Conservation (phyloP, 805 yeast species). For the Lachancea waltii region DNA sequence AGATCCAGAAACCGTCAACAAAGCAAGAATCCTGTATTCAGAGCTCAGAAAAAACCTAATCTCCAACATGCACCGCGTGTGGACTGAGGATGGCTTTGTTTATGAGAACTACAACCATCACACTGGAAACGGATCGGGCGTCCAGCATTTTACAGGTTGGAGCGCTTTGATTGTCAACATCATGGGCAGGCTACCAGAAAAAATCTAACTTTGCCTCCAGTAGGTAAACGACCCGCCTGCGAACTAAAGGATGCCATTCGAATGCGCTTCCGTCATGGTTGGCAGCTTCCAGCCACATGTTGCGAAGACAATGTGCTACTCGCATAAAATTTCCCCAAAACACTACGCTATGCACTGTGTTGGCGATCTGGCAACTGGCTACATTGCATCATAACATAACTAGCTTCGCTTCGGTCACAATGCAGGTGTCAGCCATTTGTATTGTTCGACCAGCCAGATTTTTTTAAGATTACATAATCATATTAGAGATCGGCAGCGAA, state of each 20-base stretch:
- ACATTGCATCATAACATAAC: too few species aligned
- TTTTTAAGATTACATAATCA: neutral
- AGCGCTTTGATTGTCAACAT: conserved; percentile 73
- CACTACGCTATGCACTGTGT: too few species aligned
- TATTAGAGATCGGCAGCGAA: neutral
- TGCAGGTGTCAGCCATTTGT: too few species aligned
- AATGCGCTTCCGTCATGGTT: too few species aligned
- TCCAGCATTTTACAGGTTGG: conserved; percentile 93
- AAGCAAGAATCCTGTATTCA: conserved; percentile 46
- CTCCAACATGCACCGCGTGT: conserved; percentile 57
- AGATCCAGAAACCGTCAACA: conserved; percentile 18
- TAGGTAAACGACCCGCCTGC: neutral
- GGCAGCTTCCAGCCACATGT: too few species aligned
- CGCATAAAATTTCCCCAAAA: too few species aligned
- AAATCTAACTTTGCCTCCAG: neutral
- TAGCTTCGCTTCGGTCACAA: too few species aligned
- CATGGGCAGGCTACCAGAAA: conserved; percentile 39
- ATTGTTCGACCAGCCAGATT: neutral
- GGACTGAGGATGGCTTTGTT: conserved; percentile 70
- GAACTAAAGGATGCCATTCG: too few species aligned
- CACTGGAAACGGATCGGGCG: conserved; percentile 72
- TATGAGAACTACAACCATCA: conserved; percentile 86
- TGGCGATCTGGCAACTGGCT: too few species aligned
- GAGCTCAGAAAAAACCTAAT: conserved; percentile 63
- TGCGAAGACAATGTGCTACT: too few species aligned